Percentiles rank a stretch among this genome's conserved stretches.
Conservation (phyloP, 768 basidiomycete genomes). For the Galerina marginata region DNA sequence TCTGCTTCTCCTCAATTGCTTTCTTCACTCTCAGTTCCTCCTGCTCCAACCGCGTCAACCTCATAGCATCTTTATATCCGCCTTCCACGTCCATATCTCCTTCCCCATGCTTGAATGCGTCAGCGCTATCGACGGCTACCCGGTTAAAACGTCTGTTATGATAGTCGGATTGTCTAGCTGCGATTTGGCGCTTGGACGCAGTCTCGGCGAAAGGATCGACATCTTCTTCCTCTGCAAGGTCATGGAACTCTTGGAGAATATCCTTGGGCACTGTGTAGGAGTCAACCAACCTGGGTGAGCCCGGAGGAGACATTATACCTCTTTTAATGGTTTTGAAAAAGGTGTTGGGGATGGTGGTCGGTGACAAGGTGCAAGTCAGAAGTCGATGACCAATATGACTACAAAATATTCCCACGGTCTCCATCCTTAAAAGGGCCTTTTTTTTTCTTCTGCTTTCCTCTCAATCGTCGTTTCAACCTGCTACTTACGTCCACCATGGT, state of each 20-base stretch:
- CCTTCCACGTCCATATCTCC: slow-evolving; percentile 79
- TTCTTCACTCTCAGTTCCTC: slow-evolving; percentile 86
- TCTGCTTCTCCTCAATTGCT: slow-evolving; percentile 90
- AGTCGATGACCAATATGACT: slow-evolving; percentile 35
- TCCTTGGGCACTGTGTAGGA: slow-evolving; percentile 94
- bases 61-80: slow-evolving; percentile 97
- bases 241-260: slow-evolving; percentile 90
- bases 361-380: slow-evolving; percentile 22
- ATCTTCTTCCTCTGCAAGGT: slow-evolving; percentile 93
- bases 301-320: slow-evolving; percentile 63
- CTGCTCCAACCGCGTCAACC: slow-evolving; percentile 86
- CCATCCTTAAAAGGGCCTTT: slow-evolving; percentile 23
- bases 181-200: slow-evolving; percentile 91
- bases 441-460: slow-evolving; percentile 18
- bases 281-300: slow-evolving; percentile 79
- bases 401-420: slow-evolving; percentile 37
- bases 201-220: slow-evolving; percentile 93
- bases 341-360: slow-evolving; percentile 26
- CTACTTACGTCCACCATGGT: slow-evolving; percentile 13
- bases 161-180: slow-evolving; percentile 92
- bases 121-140: slow-evolving; percentile 78
- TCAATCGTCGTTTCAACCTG: background rate
- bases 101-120: slow-evolving; percentile 72
- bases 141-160: slow-evolving; percentile 91
- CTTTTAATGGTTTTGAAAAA: slow-evolving; percentile 22